These are phyloP conservation scores for Mariannaea elegans DNA, from an alignment of 2,329 filamentous ascomycete genomes.

Conservation along the genomic window DNA sequence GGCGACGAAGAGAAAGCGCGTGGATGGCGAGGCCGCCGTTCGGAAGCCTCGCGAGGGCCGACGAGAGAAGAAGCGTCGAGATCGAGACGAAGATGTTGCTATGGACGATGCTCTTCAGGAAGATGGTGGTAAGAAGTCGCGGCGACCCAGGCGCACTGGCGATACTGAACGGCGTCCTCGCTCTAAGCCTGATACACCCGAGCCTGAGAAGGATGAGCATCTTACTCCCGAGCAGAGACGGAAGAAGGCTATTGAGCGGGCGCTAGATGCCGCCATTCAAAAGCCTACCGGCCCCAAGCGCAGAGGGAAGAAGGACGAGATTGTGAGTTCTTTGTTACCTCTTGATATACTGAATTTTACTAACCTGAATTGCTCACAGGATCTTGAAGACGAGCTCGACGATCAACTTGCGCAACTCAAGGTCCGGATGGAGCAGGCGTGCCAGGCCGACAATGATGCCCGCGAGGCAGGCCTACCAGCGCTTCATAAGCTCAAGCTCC, in stretches of 20 bases:
- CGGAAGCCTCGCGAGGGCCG: conserved; percentile 82
- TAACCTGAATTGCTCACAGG: conserved; percentile 58
- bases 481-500: conserved; percentile 90
- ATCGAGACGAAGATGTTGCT: conserved; percentile 58
- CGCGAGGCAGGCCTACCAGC: conserved; percentile 83
- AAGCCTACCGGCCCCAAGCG: conserved; percentile 72
- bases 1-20: conserved; percentile 71
- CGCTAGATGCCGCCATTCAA: conserved; percentile 89
- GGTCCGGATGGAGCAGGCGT: conserved; percentile 88
- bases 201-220: conserved; percentile 78
- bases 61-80: conserved; percentile 70
- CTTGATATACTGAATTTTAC: not conserved
- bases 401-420: conserved; percentile 90
- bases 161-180: conserved; percentile 60
- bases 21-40: conserved; percentile 66
- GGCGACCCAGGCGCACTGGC: conserved; percentile 58
- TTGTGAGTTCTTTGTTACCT: conserved; percentile 64
- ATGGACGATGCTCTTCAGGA: conserved; percentile 54
- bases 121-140: conserved; percentile 53
- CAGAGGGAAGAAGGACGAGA: conserved; percentile 83
- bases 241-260: conserved; percentile 82
- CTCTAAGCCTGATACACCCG: conserved; percentile 54
- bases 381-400: conserved; percentile 90
- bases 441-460: conserved; percentile 83
- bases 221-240: conserved; percentile 86